phyloP scores from a whole-genome alignment of 192 early-diverging fungal genomes.

The Chytriomyces confervae region DNA sequence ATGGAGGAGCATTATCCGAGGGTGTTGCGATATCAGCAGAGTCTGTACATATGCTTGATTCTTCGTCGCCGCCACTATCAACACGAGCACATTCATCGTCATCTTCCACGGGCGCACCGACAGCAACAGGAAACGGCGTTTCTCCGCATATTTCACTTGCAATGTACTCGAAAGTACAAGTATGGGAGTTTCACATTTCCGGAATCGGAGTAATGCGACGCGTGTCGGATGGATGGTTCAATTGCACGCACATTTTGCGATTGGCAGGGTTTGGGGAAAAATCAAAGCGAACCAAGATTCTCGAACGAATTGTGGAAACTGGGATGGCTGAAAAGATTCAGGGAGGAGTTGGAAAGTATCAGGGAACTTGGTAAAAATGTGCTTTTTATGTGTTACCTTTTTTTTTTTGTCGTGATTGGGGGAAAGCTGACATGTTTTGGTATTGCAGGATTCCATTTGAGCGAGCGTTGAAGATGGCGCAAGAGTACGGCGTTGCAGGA shows the following conservation, averaged over 20 bases:
- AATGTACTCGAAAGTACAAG: conserved; percentile 53
- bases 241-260: conserved; percentile 63
- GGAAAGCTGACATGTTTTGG: neutral
- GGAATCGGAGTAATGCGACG: conserved; percentile 52
- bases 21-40: too few species aligned
- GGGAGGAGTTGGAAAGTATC: conserved; percentile 63
- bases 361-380: conserved; percentile 61
- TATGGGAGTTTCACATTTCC: conserved; percentile 51
- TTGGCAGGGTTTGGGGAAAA: conserved; percentile 60
- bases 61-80: too few species aligned
- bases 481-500: conserved; percentile 46
- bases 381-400: neutral
- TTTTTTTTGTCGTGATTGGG: too few species aligned
- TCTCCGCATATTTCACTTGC: too few species aligned
- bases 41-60: too few species aligned
- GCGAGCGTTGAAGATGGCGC: conserved; percentile 46
- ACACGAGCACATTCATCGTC: too few species aligned
- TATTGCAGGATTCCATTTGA: conserved; percentile 53
- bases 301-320: conserved; percentile 48
- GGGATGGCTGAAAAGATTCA: conserved; percentile 57
- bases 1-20: too few species aligned
- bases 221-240: conserved; percentile 54
- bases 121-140: too few species aligned
- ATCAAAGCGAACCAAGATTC: conserved; percentile 56
- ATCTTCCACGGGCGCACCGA: too few species aligned